Evolutionary conservation across 768 basidiomycete species (phyloP).

Genomic region (Pleurotus pulmonarius): DNA sequence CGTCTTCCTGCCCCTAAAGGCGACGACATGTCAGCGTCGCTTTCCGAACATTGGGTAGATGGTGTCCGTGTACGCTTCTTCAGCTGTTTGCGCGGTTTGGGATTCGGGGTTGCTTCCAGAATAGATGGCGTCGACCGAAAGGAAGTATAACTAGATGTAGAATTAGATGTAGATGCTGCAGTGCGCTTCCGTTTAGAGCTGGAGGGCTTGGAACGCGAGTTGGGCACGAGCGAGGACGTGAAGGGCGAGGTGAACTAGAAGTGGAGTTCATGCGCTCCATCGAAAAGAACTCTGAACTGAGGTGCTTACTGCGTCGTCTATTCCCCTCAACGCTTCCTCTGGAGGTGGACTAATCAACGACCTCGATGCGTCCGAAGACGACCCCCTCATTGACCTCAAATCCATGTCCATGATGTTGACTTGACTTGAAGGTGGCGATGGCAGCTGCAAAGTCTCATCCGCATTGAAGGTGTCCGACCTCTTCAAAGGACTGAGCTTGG

Average conservation of each 20-base stretch:
- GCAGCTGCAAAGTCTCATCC: conserved; percentile 2
- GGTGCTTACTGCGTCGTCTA: conserved; percentile 17
- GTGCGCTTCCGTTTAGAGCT: conserved; percentile 37
- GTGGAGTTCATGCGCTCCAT: conserved; percentile 10
- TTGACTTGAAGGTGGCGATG: conserved; percentile 5
- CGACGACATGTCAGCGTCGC: neutral
- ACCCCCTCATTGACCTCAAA: conserved; percentile 4
- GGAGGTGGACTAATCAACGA: conserved; percentile 60
- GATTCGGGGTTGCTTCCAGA: conserved; percentile 51
- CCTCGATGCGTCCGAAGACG: conserved; percentile 15
- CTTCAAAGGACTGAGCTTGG: neutral
- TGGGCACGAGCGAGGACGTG: conserved; percentile 20
- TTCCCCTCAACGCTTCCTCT: conserved; percentile 41
- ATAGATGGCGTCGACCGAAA: conserved; percentile 11
- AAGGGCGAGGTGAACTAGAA: conserved; percentile 15
- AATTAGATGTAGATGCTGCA: conserved; percentile 16
- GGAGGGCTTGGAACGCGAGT: conserved; percentile 14
- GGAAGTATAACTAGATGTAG: conserved; percentile 14
- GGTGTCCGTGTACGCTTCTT: conserved; percentile 16
- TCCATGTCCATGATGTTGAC: neutral
- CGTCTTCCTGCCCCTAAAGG: neutral
- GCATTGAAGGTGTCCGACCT: neutral
- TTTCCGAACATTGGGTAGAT: conserved; percentile 16
- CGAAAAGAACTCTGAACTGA: neutral
- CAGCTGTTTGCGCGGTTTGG: conserved; percentile 54